A percentile compares a stretch with the other conserved stretches of the same genome.
Evolutionary conservation across 2,329 filamentous ascomycete species (phyloP).

Genomic region (Arthrocladium fulminans): DNA sequence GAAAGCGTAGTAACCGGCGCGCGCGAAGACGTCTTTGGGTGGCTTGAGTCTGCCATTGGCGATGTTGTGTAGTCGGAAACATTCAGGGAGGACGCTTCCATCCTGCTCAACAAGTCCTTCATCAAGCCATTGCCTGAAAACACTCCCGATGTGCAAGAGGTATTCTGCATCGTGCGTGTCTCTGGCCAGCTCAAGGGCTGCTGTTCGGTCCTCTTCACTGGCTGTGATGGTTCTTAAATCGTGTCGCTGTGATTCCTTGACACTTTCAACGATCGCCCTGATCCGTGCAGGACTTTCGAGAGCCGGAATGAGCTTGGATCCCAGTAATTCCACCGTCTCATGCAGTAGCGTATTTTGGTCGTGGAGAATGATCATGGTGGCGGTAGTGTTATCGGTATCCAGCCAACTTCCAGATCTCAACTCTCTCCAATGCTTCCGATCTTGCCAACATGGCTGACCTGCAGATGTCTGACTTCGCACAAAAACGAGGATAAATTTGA

Average conservation of each 20-base stretch:
- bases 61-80: slow-evolving; percentile 13
- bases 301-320: slow-evolving; percentile 20
- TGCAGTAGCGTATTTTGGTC: slow-evolving; percentile 22
- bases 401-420: not conserved
- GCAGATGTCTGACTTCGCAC: not conserved
- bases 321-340: slow-evolving; percentile 20
- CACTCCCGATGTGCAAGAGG: slow-evolving; percentile 17
- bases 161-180: slow-evolving; percentile 17
- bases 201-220: slow-evolving; percentile 6
- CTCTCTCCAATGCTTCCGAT: not conserved
- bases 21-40: slow-evolving; percentile 20
- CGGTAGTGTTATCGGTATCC: not conserved
- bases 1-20: slow-evolving; percentile 23
- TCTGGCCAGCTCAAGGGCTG: slow-evolving; percentile 10
- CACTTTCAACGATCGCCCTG: slow-evolving; percentile 17
- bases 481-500: not conserved
- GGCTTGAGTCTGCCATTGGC: slow-evolving; percentile 11
- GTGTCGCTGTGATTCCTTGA: slow-evolving; percentile 13
- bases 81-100: slow-evolving; percentile 21
- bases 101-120: slow-evolving; percentile 17
- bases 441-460: not conserved
- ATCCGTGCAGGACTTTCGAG: slow-evolving; percentile 20
- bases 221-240: slow-evolving; percentile 12
- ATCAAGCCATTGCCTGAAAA: slow-evolving; percentile 17
- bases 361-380: slow-evolving; percentile 22